A percentile compares a stretch with the other conserved stretches of the same genome.
phyloP scores from a whole-genome alignment of 2,329 filamentous ascomycete species.

The Capronia coronata region DNA sequence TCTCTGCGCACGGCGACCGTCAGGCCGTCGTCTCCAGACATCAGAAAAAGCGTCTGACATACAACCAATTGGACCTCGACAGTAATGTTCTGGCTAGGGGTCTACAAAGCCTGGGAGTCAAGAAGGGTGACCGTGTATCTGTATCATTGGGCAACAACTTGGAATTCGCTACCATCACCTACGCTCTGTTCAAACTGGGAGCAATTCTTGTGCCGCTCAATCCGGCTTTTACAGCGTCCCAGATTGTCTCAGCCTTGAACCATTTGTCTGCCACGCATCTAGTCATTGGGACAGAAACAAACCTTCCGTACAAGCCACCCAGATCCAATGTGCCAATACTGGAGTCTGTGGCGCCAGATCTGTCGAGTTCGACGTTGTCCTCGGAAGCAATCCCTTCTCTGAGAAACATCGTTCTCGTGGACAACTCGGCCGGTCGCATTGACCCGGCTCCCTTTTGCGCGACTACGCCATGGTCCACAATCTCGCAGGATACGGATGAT shows the following conservation, averaged over 20 bases:
- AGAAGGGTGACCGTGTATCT: conserved; percentile 61
- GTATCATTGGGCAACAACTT: conserved; percentile 78
- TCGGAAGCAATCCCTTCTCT: conserved; percentile 62
- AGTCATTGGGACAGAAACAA: conserved; percentile 80
- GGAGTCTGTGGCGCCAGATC: conserved; percentile 47
- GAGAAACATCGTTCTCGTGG: conserved; percentile 64
- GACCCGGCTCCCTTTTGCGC: conserved; percentile 40
- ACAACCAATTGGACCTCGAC: conserved; percentile 61
- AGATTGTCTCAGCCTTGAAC: conserved; percentile 69
- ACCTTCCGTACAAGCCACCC: conserved; percentile 61
- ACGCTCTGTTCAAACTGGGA: conserved; percentile 90
- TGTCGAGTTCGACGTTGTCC: conserved; percentile 40
- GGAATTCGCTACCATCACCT: conserved; percentile 72
- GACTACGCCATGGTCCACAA: conserved; percentile 44
- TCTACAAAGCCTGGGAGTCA: conserved; percentile 26
- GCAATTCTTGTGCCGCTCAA: conserved; percentile 90
- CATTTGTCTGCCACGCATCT: conserved; percentile 69
- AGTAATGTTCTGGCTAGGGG: conserved; percentile 28
- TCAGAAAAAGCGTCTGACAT: conserved; percentile 63
- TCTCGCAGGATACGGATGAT: conserved; percentile 40
- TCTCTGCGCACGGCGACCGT: conserved; percentile 40
- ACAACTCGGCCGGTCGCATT: conserved; percentile 61
- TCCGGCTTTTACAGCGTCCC: conserved; percentile 73
- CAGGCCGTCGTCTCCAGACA: conserved; percentile 55
- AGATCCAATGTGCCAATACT: conserved; percentile 55